phyloP scores from a whole-genome alignment of 805 yeast species.

The Schwanniomyces occidentalis region DNA sequence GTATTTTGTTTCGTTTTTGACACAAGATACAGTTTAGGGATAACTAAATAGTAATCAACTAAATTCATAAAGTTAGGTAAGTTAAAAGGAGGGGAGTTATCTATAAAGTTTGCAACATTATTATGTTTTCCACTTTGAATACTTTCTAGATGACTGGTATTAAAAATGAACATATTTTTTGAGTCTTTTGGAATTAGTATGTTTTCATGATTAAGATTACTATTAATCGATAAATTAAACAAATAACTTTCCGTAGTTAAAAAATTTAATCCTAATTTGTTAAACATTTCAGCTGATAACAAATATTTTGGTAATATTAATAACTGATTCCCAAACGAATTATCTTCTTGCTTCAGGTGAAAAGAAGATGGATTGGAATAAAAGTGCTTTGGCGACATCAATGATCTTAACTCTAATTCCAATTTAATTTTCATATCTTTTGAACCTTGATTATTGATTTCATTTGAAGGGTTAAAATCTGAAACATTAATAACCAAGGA shows the following conservation, averaged over 20 bases:
- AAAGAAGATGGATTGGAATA: too few species aligned
- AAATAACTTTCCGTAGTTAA: constrained; percentile 6
- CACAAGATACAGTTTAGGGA: constrained; percentile 28
- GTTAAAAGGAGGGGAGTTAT: constrained; percentile 37
- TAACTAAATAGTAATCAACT: constrained; percentile 36
- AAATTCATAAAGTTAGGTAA: constrained; percentile 35
- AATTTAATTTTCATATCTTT: constrained; percentile 10
- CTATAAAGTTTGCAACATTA: constrained; percentile 25
- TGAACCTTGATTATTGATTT: constrained; percentile 9
- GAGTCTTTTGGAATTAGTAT: constrained; percentile 33
- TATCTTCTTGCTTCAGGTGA: too few species aligned
- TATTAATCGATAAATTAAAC: constrained; percentile 6
- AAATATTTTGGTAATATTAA: constrained; percentile 26
- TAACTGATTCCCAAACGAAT: too few species aligned
- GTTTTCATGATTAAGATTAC: constrained; percentile 4
- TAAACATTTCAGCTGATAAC: constrained; percentile 18
- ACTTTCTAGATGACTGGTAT: constrained; percentile 21
- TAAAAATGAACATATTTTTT: constrained; percentile 39
- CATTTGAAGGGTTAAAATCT: not conserved
- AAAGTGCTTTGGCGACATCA: too few species aligned
- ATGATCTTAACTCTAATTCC: constrained; percentile 13
- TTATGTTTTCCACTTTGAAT: constrained; percentile 8
- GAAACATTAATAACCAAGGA: constrained; percentile 4
- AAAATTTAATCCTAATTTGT: constrained; percentile 25
- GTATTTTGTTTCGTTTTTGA: constrained; percentile 8